Evolutionary conservation across 2,329 filamentous ascomycete species (phyloP).

Genomic region (Claviceps humidiphila): DNA sequence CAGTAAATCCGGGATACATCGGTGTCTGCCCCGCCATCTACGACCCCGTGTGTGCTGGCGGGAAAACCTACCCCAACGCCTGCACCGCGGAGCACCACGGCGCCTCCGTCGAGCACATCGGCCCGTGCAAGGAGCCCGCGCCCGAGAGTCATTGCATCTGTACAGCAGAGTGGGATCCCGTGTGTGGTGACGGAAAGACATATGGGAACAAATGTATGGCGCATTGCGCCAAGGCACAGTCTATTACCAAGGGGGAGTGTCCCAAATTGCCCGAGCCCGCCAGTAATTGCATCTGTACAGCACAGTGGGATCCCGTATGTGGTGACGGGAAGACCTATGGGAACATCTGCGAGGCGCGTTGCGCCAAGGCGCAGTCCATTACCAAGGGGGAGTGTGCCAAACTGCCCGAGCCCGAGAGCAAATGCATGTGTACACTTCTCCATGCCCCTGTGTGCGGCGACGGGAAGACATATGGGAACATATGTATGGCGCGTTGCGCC

Average conservation of each 20-base stretch:
- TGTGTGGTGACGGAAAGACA: not conserved
- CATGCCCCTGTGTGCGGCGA: no score
- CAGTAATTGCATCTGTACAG: no score
- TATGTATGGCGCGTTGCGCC: no score
- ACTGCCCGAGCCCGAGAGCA: not conserved
- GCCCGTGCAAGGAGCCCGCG: not conserved
- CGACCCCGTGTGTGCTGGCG: not conserved
- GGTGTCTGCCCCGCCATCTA: not conserved
- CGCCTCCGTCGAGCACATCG: not conserved
- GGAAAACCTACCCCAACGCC: not conserved
- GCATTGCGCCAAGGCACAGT: constrained; percentile 18
- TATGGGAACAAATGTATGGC: not conserved
- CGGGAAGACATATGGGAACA: no score
- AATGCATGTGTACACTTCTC: not conserved
- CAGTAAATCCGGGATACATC: no score
- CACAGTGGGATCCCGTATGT: not conserved
- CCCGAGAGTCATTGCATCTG: not conserved
- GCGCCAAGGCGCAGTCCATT: not conserved
- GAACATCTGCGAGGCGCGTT: not conserved
- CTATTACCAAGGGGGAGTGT: constrained; percentile 27
- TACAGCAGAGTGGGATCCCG: not conserved
- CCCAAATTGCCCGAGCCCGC: no score
- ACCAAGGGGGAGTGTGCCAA: not conserved
- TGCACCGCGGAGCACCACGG: not conserved
- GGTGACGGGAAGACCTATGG: not conserved